Evolutionary conservation across 2,329 filamentous ascomycete genomes (phyloP), one percentile per base, ranked within the genome.

Genomic region (Fonsecaea multimorphosa): DNA sequence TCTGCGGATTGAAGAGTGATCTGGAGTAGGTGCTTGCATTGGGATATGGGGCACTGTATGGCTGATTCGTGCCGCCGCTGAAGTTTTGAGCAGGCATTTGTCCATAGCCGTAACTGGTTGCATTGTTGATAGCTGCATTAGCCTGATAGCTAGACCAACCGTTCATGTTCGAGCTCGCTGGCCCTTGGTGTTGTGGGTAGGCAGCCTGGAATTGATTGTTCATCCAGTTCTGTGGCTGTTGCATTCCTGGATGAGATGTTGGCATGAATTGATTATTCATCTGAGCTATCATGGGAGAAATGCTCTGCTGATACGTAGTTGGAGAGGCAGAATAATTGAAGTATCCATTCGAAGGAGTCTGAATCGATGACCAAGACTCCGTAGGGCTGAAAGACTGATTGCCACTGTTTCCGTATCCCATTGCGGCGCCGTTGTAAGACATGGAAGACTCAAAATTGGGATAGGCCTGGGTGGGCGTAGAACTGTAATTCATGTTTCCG

Each of bases 1-100:
- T 97, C 79, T 96, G 93, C 0, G 93, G 94, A 75, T 97, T 97
- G 81, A 98, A 97, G 12, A 90, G 87, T 72, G 92, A 91, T 64
- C 93, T 86, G 74, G 91, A 92, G 75, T 87, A 96, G 78, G 90
- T 95, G 38, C 92, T 92, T 14, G 92, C 91, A 63, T 96, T 88
- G 5, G 92, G 91, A 75, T 97, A 92, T 74, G 93, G 90, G 12
- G 58, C 34, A 61, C 65, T 65, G 19, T 64, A 68, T 12, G 63
- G 16, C n/a, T 61, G 58, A 54, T 61, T 61, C 4, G 62, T 14
- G 38, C 60, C 66, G 64, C 86, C 87, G 76, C 91, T 89, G 72
- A 91, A 91, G 67, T 90, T 84, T 29, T 91, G 88, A 56, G 89
- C 88, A 58, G 85, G 83, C 3, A 91, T 90, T 74, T 96, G 92